Conservation (phyloP, 2,329 filamentous ascomycete genomes). For the Diaporthe ampelina region DNA sequence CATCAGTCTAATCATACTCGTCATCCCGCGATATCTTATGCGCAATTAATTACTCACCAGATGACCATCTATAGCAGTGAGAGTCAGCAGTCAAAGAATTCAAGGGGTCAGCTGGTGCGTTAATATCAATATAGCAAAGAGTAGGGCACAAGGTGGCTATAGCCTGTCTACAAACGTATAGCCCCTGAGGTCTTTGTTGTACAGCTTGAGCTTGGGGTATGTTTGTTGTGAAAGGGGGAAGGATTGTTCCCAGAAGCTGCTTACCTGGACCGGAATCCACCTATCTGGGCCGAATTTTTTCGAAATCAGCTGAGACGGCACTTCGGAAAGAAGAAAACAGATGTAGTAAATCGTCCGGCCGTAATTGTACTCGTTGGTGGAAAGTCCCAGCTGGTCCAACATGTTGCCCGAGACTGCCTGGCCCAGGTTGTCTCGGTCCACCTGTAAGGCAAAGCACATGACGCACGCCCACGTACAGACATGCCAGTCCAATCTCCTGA, state of each 20-base stretch:
- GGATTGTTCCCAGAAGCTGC: too few relatives aligned
- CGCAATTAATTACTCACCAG: slow-evolving; percentile 45
- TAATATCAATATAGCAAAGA: too few relatives aligned
- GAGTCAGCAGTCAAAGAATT: too few relatives aligned
- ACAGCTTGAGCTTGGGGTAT: too few relatives aligned
- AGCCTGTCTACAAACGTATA: too few relatives aligned
- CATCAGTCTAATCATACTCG: not conserved
- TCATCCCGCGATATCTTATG: slow-evolving; percentile 38
- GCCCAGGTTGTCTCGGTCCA: slow-evolving; percentile 71
- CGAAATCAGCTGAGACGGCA: slow-evolving; percentile 70
- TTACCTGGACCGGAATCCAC: slow-evolving; percentile 48
- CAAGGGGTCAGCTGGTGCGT: too few relatives aligned
- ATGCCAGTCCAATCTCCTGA: slow-evolving; percentile 61
- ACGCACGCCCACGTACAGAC: slow-evolving; percentile 62
- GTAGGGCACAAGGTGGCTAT: too few relatives aligned
- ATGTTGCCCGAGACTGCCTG: slow-evolving; percentile 74
- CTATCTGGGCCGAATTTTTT: slow-evolving; percentile 59
- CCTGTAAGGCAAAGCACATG: slow-evolving; percentile 73
- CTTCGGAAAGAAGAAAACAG: slow-evolving; percentile 66
- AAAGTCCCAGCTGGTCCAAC: slow-evolving; percentile 64
- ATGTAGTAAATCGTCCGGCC: slow-evolving; percentile 66
- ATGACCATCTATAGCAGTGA: slow-evolving; percentile 42
- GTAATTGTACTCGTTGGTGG: slow-evolving; percentile 64
- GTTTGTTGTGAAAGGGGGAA: too few relatives aligned
- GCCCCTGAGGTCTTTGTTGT: too few relatives aligned